These are phyloP conservation scores for Kwoniella sp. DNA, from an alignment of 768 basidiomycete species.

Conservation along the genomic window DNA sequence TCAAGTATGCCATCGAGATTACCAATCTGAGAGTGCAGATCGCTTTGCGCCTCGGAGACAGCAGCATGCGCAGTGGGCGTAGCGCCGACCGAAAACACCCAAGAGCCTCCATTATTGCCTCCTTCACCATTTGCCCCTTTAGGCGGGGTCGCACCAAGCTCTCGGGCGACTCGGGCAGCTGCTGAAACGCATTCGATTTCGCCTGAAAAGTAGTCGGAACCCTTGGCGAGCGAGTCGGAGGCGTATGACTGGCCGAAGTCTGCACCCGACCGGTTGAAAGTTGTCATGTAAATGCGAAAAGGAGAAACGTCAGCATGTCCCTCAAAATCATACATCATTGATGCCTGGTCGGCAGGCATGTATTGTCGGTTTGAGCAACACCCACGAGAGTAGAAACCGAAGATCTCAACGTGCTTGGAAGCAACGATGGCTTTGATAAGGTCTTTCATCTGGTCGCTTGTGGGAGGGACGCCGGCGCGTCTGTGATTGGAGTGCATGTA, in stretches of 20 bases:
- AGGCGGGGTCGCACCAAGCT: slow-evolving; percentile 55
- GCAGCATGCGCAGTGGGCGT: slow-evolving; percentile 85
- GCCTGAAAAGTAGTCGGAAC: slow-evolving; percentile 66
- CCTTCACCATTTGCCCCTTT: slow-evolving; percentile 21
- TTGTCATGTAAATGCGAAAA: background rate
- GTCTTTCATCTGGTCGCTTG: slow-evolving; percentile 63
- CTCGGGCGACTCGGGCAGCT: slow-evolving; percentile 62
- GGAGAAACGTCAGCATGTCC: no score
- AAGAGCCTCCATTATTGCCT: slow-evolving; percentile 57
- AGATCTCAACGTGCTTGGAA: slow-evolving; percentile 66
- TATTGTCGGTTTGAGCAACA: slow-evolving; percentile 58
- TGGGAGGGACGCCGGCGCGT: slow-evolving; percentile 70
- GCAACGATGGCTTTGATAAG: slow-evolving; percentile 63
- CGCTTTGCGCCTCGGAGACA: slow-evolving; percentile 57
- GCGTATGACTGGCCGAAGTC: slow-evolving; percentile 63
- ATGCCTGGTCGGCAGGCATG: slow-evolving; percentile 7
- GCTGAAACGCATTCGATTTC: slow-evolving; percentile 73
- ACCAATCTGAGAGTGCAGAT: slow-evolving; percentile 43
- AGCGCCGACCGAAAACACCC: slow-evolving; percentile 79
- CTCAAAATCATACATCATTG: background rate
- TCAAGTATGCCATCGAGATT: slow-evolving; percentile 68
- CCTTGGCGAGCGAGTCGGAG: slow-evolving; percentile 69
- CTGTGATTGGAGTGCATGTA: no score
- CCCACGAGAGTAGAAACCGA: slow-evolving; percentile 82
- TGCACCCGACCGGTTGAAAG: slow-evolving; percentile 2